A percentile compares a stretch with the other conserved stretches of the same genome.
phyloP scores from a whole-genome alignment of 768 basidiomycete genomes.

The Panaeolus papilionaceus region DNA sequence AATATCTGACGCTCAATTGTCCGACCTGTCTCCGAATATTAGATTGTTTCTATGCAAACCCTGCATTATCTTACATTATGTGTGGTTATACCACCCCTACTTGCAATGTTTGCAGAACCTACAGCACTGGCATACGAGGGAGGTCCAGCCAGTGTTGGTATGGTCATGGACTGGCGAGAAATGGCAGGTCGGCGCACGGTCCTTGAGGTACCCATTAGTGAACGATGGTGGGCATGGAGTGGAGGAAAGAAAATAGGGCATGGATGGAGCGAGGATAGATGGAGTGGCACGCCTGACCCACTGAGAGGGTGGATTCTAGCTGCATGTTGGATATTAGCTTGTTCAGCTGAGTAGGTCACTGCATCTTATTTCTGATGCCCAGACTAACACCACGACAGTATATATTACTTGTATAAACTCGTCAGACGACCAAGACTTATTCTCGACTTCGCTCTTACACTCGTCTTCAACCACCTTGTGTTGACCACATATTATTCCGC shows the following conservation, averaged over 20 bases:
- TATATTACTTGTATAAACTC: constrained; percentile 86
- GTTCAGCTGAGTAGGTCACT: constrained; percentile 81
- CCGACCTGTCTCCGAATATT: constrained; percentile 14
- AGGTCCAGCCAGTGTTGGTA: constrained; percentile 84
- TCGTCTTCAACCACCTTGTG: constrained; percentile 91
- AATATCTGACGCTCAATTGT: constrained; percentile 9
- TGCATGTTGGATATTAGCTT: constrained; percentile 84
- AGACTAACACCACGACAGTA: constrained; percentile 34
- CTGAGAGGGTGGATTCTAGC: constrained; percentile 92
- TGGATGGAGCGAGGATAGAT: constrained; percentile 57
- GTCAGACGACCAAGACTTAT: constrained; percentile 92
- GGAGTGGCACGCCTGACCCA: constrained; percentile 78
- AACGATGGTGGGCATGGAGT: constrained; percentile 83
- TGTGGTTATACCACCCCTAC: constrained; percentile 80
- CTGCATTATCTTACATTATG: constrained; percentile 93
- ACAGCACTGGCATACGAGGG: constrained; percentile 75
- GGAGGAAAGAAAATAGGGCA: constrained; percentile 78
- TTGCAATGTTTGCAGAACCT: constrained; percentile 77
- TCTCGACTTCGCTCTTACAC: constrained; percentile 92
- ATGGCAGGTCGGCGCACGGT: constrained; percentile 88
- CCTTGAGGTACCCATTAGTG: constrained; percentile 64
- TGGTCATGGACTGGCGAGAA: constrained; percentile 98
- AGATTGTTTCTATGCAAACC: constrained; percentile 95
- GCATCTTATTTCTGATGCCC: constrained; percentile 13
- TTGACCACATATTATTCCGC: constrained; percentile 93